Conservation (phyloP, 1,284 basidiomycete species). For the Fereydounia khargensis region DNA sequence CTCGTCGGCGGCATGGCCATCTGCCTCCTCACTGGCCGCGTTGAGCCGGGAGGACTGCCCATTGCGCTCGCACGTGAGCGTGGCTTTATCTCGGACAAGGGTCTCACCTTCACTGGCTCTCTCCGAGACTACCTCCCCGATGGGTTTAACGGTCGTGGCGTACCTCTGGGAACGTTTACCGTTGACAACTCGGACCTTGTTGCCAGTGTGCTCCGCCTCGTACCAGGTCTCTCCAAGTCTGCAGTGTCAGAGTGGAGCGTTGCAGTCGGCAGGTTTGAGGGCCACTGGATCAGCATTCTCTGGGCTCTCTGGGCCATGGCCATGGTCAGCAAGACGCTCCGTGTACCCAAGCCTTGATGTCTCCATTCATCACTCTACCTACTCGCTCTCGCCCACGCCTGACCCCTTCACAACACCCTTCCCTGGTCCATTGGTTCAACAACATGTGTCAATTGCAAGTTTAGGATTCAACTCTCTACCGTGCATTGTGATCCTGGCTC, state of each 20-base stretch:
- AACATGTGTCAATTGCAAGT: too few relatives aligned
- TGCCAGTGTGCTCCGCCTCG: constrained; percentile 7
- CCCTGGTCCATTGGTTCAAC: too few relatives aligned
- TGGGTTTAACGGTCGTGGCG: constrained; percentile 20
- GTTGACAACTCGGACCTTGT: constrained; percentile 27
- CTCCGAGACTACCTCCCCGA: constrained; percentile 30
- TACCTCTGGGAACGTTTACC: constrained; percentile 38
- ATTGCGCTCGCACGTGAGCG: constrained; percentile 30
- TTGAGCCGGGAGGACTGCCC: constrained; percentile 35
- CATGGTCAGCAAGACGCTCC: constrained; percentile 54
- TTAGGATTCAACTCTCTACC: too few relatives aligned
- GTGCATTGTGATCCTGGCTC: background rate
- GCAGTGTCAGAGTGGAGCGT: constrained; percentile 6
- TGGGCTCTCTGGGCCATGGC: constrained; percentile 50
- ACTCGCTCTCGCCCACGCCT: too few relatives aligned
- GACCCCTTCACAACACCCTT: too few relatives aligned
- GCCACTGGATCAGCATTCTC: constrained; percentile 45
- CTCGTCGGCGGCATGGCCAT: constrained; percentile 78
- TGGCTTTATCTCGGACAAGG: constrained; percentile 21
- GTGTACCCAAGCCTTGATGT: constrained; percentile 54
- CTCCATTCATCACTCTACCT: too few relatives aligned
- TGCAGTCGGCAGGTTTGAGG: constrained; percentile 17
- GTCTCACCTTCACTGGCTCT: constrained; percentile 38
- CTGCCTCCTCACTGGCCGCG: constrained; percentile 72
- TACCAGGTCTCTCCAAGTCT: constrained; percentile 7